phyloP scores from a whole-genome alignment of 352 stramenopile genomes.

The Vaucheria bursata region DNA sequence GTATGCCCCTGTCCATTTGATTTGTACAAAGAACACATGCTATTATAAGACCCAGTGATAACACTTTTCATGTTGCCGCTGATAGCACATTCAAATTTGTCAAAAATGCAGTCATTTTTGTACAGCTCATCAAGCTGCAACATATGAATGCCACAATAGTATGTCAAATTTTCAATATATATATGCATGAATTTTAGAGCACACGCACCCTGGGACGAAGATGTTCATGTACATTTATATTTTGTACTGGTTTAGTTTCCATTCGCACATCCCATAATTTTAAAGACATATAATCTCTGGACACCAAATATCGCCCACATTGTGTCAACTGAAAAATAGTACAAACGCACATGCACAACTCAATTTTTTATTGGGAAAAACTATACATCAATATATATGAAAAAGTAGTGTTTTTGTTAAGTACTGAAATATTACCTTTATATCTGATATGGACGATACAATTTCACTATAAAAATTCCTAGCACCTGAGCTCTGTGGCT shows the following conservation, averaged over 20 bases:
- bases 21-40: slow-evolving; percentile 57
- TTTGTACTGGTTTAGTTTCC: slow-evolving; percentile 77
- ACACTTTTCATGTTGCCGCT: slow-evolving; percentile 79
- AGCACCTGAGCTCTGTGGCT: slow-evolving; percentile 60
- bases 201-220: slow-evolving; percentile 59
- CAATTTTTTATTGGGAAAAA: no score
- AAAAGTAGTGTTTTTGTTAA: no score
- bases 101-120: slow-evolving; percentile 91
- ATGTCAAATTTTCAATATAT: not conserved
- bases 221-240: slow-evolving; percentile 84
- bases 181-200: no score
- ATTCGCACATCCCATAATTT: slow-evolving; percentile 94
- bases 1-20: slow-evolving; percentile 22
- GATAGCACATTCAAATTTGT: slow-evolving; percentile 89
- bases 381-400: no score
- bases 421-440: slow-evolving; percentile 42
- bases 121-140: slow-evolving; percentile 77
- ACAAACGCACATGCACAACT: not conserved
- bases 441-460: slow-evolving; percentile 84
- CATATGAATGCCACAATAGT: slow-evolving; percentile 42
- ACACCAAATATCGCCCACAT: slow-evolving; percentile 83
- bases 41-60: slow-evolving; percentile 80
- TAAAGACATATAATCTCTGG: slow-evolving; percentile 85
- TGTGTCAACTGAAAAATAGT: slow-evolving; percentile 9
- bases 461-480: slow-evolving; percentile 91